Percentiles rank a stretch among this genome's conserved stretches.
phyloP scores from a whole-genome alignment of 2,329 filamentous ascomycete genomes.

The Penicillium sp. region DNA sequence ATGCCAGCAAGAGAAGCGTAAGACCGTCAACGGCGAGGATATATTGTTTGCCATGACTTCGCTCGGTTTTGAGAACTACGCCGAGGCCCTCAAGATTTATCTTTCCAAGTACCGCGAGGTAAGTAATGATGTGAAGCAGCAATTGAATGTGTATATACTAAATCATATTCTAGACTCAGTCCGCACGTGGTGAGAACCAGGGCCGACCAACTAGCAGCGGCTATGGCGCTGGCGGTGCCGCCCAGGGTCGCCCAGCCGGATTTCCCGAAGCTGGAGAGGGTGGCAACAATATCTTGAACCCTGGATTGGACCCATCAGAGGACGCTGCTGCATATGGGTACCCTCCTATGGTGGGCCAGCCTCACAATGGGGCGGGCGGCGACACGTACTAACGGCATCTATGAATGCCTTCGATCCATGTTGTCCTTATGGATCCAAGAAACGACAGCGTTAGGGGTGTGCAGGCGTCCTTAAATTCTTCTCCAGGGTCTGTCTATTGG shows the following conservation, averaged over 20 bases:
- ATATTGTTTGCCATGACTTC: slow-evolving; percentile 99
- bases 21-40: slow-evolving; percentile 98
- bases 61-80: slow-evolving; percentile 97
- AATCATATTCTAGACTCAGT: slow-evolving; percentile 66
- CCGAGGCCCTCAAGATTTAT: slow-evolving; percentile 97
- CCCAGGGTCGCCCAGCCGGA: slow-evolving; percentile 31
- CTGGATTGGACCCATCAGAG: slow-evolving; percentile 46
- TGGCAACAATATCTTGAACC: slow-evolving; percentile 47
- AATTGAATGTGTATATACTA: slow-evolving; percentile 43
- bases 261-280: slow-evolving; percentile 44
- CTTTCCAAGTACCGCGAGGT: slow-evolving; percentile 97
- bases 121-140: slow-evolving; percentile 50
- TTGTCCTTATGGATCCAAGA: neutral
- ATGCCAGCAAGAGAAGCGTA: slow-evolving; percentile 98
- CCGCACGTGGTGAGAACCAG: slow-evolving; percentile 68
- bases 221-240: slow-evolving; percentile 40
- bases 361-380: slow-evolving; percentile 50
- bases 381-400: slow-evolving; percentile 41
- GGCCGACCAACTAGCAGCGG: slow-evolving; percentile 56
- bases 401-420: neutral
- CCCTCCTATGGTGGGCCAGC: slow-evolving; percentile 46
- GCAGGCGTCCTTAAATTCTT: slow-evolving; percentile 9
- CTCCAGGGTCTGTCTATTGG: slow-evolving; percentile 1
- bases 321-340: slow-evolving; percentile 48
- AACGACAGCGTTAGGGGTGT: slow-evolving; percentile 7